A percentile compares a stretch with the other conserved stretches of the same genome.
Evolutionary conservation across 371 early-diverging fungal genomes (phyloP).

Genomic region (Dipsacomyces acuminosporus): DNA sequence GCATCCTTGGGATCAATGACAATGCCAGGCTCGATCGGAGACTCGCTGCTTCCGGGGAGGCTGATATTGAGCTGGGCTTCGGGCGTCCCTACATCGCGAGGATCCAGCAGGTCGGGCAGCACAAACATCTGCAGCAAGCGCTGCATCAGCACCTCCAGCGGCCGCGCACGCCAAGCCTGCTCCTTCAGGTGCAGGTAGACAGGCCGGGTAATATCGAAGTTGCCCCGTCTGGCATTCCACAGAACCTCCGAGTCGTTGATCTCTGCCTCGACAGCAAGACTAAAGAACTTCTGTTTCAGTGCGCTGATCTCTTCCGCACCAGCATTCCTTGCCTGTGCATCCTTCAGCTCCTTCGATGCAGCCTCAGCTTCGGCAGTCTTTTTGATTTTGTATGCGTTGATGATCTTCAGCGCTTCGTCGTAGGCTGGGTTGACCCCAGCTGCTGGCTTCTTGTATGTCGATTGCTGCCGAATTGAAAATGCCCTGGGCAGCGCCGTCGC

Average conservation of each 20-base stretch:
- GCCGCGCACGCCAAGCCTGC: constrained; percentile 59
- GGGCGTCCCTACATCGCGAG: constrained; percentile 43
- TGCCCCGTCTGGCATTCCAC: constrained; percentile 58
- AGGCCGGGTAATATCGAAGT: constrained; percentile 63
- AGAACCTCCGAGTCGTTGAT: constrained; percentile 65
- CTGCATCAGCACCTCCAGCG: constrained; percentile 61
- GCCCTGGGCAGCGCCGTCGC: constrained; percentile 5
- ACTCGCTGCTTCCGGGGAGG: constrained; percentile 8
- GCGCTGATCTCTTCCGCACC: constrained; percentile 48
- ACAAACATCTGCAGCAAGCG: constrained; percentile 75
- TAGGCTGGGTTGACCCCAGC: constrained; percentile 61
- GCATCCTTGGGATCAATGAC: constrained; percentile 55
- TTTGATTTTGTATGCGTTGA: constrained; percentile 59
- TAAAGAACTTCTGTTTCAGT: constrained; percentile 56
- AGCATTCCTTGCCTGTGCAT: constrained; percentile 48
- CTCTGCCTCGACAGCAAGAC: constrained; percentile 66
- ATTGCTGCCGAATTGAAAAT: constrained; percentile 14
- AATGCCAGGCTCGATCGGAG: constrained; percentile 57
- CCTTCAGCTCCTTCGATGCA: constrained; percentile 16
- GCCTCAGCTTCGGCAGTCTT: constrained; percentile 49
- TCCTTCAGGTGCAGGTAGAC: constrained; percentile 68
- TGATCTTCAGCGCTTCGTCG: constrained; percentile 71
- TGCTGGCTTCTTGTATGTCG: constrained; percentile 52
- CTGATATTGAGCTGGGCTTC: constrained; percentile 34
- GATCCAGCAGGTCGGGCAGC: constrained; percentile 67